Evolutionary conservation across 305 asterid species (phyloP).

Genomic region (Solanum hybrid): DNA sequence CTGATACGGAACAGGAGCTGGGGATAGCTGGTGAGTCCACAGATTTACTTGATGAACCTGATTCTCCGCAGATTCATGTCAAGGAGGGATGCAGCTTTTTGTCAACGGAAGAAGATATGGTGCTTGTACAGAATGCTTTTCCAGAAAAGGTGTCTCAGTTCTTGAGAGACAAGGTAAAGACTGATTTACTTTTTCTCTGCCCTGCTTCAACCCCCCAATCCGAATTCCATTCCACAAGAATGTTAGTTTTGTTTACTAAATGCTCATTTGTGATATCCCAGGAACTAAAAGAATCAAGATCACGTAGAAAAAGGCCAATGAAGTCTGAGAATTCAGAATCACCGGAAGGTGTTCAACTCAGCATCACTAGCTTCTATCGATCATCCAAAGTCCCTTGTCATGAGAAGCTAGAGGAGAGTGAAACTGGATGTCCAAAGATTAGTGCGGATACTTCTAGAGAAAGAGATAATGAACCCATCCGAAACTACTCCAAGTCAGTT

Average conservation of each 20-base stretch:
- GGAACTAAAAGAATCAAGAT: constrained; percentile 65
- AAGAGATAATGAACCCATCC: constrained; percentile 36
- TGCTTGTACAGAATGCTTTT: constrained; percentile 66
- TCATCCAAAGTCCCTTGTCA: constrained; percentile 46
- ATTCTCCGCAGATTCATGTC: constrained; percentile 36
- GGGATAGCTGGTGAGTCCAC: constrained; percentile 32
- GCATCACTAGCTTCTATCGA: constrained; percentile 65
- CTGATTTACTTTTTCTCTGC: background rate
- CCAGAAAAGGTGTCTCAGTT: constrained; percentile 51
- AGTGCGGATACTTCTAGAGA: constrained; percentile 26
- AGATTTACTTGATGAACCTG: constrained; percentile 39
- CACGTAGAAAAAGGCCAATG: constrained; percentile 30
- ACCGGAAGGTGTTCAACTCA: constrained; percentile 48
- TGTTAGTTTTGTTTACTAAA: background rate
- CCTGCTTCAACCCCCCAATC: background rate
- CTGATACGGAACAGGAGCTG: constrained; percentile 10
- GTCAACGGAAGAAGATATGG: constrained; percentile 77
- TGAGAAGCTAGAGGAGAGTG: constrained; percentile 29
- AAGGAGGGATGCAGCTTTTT: constrained; percentile 47
- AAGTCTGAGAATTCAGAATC: constrained; percentile 34
- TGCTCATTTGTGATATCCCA: constrained; percentile 20
- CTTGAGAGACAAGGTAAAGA: constrained; percentile 54
- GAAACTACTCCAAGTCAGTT: constrained; percentile 54
- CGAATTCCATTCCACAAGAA: background rate
- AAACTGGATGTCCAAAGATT: constrained; percentile 10